Percentiles rank a stretch among this genome's conserved stretches.
These are phyloP conservation scores for Osmanthus fragrans DNA, from an alignment of 257 asterid genomes.

Conservation along the genomic window DNA sequence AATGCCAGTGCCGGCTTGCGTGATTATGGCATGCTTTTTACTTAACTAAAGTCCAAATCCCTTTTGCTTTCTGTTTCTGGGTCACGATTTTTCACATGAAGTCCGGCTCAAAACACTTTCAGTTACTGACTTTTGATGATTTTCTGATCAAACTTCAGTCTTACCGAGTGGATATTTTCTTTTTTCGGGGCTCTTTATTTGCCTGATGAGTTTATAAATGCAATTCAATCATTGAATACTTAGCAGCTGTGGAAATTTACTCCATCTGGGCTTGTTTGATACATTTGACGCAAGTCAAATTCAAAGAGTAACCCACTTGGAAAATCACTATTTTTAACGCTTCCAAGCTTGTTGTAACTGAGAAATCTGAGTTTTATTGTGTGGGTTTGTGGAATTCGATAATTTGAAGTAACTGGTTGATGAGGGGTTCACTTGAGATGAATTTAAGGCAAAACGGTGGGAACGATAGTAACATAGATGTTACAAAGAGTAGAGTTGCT, in stretches of 20 bases:
- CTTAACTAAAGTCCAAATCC: slow-evolving; percentile 22
- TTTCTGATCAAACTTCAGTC: slow-evolving; percentile 15
- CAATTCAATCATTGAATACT: slow-evolving; percentile 20
- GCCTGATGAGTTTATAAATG: slow-evolving; percentile 3
- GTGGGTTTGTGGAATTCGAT: slow-evolving; percentile 16
- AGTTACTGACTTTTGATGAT: slow-evolving; percentile 43
- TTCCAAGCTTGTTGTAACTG: slow-evolving; percentile 3
- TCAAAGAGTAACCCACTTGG: slow-evolving; percentile 19
- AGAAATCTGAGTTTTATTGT: slow-evolving; percentile 19
- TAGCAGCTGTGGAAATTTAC: slow-evolving; percentile 10
- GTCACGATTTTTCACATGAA: slow-evolving; percentile 45
- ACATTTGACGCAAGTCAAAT: background rate
- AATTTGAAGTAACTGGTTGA: slow-evolving; percentile 15
- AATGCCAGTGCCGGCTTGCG: slow-evolving; percentile 45
- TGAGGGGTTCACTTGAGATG: slow-evolving; percentile 40
- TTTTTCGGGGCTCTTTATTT: slow-evolving; percentile 2
- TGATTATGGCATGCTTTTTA: slow-evolving; percentile 38
- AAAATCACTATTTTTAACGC: slow-evolving; percentile 22
- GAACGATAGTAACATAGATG: slow-evolving; percentile 33
- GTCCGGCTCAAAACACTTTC: slow-evolving; percentile 36
- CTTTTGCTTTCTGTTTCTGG: slow-evolving; percentile 22
- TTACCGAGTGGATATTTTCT: slow-evolving; percentile 11
- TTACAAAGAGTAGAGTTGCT: slow-evolving; percentile 41
- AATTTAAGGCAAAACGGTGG: slow-evolving; percentile 46
- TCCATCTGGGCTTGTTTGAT: background rate